Evolutionary conservation across 2,329 filamentous ascomycete species (phyloP), one percentile per base, ranked within the genome.

Genomic region (Aspergillus novofumigatus): DNA sequence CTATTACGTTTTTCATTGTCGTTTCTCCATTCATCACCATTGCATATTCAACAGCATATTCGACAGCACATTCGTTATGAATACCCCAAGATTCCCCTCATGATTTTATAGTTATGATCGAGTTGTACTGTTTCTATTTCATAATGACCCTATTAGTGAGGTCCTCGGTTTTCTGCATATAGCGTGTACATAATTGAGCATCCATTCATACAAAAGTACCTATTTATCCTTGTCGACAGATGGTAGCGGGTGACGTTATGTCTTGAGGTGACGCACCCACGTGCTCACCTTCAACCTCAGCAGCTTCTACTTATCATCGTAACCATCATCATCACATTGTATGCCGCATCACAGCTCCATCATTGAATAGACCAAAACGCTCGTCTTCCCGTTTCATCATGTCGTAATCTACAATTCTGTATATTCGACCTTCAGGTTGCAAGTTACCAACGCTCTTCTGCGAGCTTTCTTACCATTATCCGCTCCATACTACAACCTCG

Each of bases 11-110:
- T 52, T 25, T 29, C 20, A 25, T 21, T 44, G 7, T n/a, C n/a
- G 1, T 77, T 62, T 21, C 21, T 32, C n/a, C 20, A 17, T 20
- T 8, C 29, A n/a, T 11, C 9, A 51, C 3, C 42, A 23, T 45
- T 45, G 42, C 32, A 38, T 38, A 17, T 38, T 38, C 32, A 4
- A 38, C 14, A 38, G 42, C 32, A 38, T 38, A 17, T 38, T 38
- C 32, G 14, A 38, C 14, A 38, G 32, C 32, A 38, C 52, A 44
- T 54, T 54, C 52, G 28, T 55, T 55, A 29, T 42, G 23, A 35
- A 49, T 49, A 49, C 42, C 20, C 42, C 28, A 26, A 55, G 53
- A 55, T 55, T 55, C 53, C 53, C 53, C 53, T 55, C 47, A 44
- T 55, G 53, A 50, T 50, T 48, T 25, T 25, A 2, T 17, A 17